Base-by-base conservation (phyloP, 805 yeast species). In the Pichia exigua region DNA sequence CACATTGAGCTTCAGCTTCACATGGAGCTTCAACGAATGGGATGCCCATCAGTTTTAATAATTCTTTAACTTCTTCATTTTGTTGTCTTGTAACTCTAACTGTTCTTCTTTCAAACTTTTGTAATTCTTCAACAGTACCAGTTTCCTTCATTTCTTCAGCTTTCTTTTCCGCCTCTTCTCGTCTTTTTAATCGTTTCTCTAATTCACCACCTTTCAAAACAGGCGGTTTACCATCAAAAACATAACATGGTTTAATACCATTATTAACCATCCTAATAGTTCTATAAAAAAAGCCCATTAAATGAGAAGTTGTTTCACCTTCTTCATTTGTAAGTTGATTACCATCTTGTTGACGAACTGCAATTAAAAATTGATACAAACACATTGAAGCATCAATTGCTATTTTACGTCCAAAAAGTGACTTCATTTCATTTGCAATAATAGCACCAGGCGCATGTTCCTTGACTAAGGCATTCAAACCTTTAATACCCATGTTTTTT, bases 1-100 rank as follows among this genome's bases (percentile, higher is more conserved):
- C 98, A 73, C 99, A 94, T 62, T 94, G 98, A 0, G 99, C 96
- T 66, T 94, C 99, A 2, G 99, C 99, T 68, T 94, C 99, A 65
- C 97, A 85, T 1, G 99, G 99, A 0, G 99, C 98, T 50, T 81
- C 82, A 6, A 94, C 85, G 60, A 73, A 87, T 2, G 99, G 99
- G 47, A 94, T 86, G 0, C 99, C 99, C 99, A 94, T 94, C 38
- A 92, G 70, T 47, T 74, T 78, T 51, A 94, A 73, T 50, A 94
- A 70, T 56, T 78, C 74, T 67, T 89, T 88, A 21, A 97, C 98
- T 62, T 94, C 98, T 38, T 87, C 97, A 61, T 92, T 94, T 58
- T 94, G 99, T 59, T 89, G 91, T 51, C 79, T 73, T 0, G 97
- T 82, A 4, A 90, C 99, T 56, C 85, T 77, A 11, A 94, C 99